Evolutionary conservation across 805 yeast genomes (phyloP).

Genomic region (Dipodascopsis uninucleata): DNA sequence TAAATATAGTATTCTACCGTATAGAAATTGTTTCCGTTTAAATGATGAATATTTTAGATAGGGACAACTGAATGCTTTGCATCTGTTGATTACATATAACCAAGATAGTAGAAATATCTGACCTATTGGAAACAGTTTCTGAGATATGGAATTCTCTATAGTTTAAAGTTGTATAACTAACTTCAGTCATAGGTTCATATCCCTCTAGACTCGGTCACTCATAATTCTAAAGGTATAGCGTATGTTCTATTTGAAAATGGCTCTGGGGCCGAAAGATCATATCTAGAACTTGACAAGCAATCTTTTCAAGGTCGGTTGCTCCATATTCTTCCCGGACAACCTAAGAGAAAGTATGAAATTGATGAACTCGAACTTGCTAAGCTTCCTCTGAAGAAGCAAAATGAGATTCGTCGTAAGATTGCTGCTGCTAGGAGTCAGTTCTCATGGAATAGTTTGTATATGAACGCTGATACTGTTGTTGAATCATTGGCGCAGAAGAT

Average conservation of each 20-base stretch:
- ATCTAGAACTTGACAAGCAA: slow-evolving; percentile 69
- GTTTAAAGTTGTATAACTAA: neutral
- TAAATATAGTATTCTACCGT: neutral
- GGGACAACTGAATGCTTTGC: slow-evolving; percentile 31
- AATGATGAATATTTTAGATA: slow-evolving; percentile 28
- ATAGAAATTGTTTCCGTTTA: neutral
- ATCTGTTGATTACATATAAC: slow-evolving; percentile 26
- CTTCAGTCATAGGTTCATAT: slow-evolving; percentile 58
- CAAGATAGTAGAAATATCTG: slow-evolving; percentile 28
- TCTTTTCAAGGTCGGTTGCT: slow-evolving; percentile 90
- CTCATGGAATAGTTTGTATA: slow-evolving; percentile 90
- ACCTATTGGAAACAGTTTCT: slow-evolving; percentile 5
- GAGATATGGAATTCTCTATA: too few species aligned
- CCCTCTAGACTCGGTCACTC: slow-evolving; percentile 86
- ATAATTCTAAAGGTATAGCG: slow-evolving; percentile 89
- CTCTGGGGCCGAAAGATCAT: slow-evolving; percentile 75
- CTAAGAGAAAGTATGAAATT: slow-evolving; percentile 72
- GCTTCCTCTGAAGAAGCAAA: slow-evolving; percentile 87
- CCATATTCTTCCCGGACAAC: slow-evolving; percentile 83
- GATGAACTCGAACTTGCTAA: slow-evolving; percentile 91
- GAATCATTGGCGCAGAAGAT: slow-evolving; percentile 81
- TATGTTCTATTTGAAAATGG: slow-evolving; percentile 69
- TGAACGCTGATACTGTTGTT: slow-evolving; percentile 86
- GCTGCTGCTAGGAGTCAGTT: slow-evolving; percentile 84
- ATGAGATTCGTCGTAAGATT: slow-evolving; percentile 74